Evolutionary conservation across 495 filamentous ascomycete genomes (phyloP).

Genomic region (Xylaria nigripes): DNA sequence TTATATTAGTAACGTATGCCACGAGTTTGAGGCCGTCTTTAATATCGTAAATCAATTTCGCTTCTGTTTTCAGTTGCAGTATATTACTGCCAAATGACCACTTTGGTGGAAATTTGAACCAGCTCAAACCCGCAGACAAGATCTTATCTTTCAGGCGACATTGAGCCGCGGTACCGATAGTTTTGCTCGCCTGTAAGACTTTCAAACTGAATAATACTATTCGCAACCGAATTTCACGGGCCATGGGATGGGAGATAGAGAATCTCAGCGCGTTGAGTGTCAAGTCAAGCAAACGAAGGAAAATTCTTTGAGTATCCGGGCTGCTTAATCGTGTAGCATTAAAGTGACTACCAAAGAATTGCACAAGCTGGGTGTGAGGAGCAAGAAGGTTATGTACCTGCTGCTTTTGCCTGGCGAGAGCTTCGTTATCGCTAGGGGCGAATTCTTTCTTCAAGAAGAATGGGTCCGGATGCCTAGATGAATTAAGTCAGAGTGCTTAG

Average conservation of each 20-base stretch:
- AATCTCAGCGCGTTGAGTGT: conserved; percentile 64
- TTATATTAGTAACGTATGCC: conserved; percentile 49
- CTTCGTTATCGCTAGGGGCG: conserved; percentile 74
- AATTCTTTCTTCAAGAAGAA: conserved; percentile 89
- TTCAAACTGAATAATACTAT: conserved; percentile 73
- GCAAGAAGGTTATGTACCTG: conserved; percentile 68
- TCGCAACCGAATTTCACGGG: conserved; percentile 84
- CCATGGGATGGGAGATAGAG: conserved; percentile 71
- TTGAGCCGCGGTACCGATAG: conserved; percentile 48
- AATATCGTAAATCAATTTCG: conserved; percentile 72
- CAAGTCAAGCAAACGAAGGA: conserved; percentile 65
- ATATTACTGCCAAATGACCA: conserved; percentile 97
- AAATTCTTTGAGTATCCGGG: conserved; percentile 67
- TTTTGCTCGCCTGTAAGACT: conserved; percentile 61
- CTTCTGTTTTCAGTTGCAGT: conserved; percentile 87
- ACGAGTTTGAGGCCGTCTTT: conserved; percentile 50
- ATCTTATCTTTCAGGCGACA: conserved; percentile 83
- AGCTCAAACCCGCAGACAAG: conserved; percentile 72
- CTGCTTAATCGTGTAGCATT: conserved; percentile 78
- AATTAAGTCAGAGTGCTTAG: conserved; percentile 19
- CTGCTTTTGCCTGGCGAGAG: conserved; percentile 66
- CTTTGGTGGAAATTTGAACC: conserved; percentile 75
- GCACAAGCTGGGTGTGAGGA: conserved; percentile 76
- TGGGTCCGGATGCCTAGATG: conserved; percentile 64
- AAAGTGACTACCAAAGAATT: conserved; percentile 89